Percentiles rank a stretch among this genome's conserved stretches.
These are phyloP conservation scores for Taiozyma onychis DNA, from an alignment of 1,139 yeast species.

Conservation along the genomic window DNA sequence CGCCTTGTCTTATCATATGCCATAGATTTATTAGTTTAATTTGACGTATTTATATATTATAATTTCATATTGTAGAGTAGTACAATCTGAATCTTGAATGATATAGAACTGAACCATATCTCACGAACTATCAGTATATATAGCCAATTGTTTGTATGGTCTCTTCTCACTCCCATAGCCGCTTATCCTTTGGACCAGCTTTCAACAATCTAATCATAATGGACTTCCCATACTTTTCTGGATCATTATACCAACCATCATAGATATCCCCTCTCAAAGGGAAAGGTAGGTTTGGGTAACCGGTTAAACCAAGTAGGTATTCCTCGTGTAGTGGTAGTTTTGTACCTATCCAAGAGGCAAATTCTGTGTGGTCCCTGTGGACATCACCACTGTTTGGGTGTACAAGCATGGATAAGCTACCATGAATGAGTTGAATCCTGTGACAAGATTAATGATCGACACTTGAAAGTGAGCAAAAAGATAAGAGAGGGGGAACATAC, in stretches of 20 bases:
- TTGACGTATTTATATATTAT: no score
- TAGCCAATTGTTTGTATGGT: no score
- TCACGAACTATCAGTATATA: no score
- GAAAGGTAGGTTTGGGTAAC: slow-evolving; percentile 9
- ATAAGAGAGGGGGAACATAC: slow-evolving; percentile 13
- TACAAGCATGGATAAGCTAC: slow-evolving; percentile 43
- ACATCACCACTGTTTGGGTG: slow-evolving; percentile 44
- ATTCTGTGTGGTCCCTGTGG: slow-evolving; percentile 42
- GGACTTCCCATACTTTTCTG: slow-evolving; percentile 3
- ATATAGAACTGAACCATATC: no score
- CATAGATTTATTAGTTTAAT: no score
- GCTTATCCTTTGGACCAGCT: slow-evolving; percentile 3
- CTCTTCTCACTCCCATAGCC: slow-evolving; percentile 2
- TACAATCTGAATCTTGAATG: no score
- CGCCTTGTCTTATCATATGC: no score
- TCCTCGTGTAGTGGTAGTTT: slow-evolving; percentile 25
- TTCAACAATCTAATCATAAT: slow-evolving; percentile 11
- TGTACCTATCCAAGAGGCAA: slow-evolving; percentile 50
- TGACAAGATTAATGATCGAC: neutral
- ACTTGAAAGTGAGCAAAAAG: neutral
- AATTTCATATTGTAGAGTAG: no score
- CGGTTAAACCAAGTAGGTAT: slow-evolving; percentile 6
- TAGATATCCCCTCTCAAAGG: slow-evolving; percentile 8
- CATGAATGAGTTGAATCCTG: slow-evolving; percentile 41
- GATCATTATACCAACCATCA: slow-evolving; percentile 9